These are phyloP conservation scores for Rhizoctonia solani DNA, from an alignment of 1,284 basidiomycete species.

Conservation along the genomic window DNA sequence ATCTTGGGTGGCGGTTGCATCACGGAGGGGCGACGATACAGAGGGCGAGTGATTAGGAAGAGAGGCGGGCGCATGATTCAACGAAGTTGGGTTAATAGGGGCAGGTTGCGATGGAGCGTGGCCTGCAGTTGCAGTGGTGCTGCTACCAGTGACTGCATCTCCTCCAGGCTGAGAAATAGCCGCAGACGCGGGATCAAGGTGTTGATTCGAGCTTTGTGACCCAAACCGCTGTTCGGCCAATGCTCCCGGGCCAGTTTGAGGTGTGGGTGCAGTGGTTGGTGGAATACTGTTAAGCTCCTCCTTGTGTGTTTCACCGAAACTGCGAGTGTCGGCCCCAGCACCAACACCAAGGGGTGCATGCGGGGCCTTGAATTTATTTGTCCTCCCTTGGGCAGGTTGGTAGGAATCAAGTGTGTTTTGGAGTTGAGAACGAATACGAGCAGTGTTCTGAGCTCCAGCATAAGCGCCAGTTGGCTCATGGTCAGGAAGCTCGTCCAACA, in stretches of 20 bases:
- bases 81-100: slow-evolving; percentile 55
- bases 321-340: slow-evolving; percentile 58
- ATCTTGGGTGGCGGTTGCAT: slow-evolving; percentile 37
- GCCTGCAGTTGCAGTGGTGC: slow-evolving; percentile 8
- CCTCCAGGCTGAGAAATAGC: slow-evolving; percentile 5
- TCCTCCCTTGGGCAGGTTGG: slow-evolving; percentile 61
- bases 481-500: slow-evolving; percentile 62
- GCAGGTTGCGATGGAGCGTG: slow-evolving; percentile 42
- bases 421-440: slow-evolving; percentile 68
- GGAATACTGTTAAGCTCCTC: slow-evolving; percentile 61
- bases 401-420: slow-evolving; percentile 77
- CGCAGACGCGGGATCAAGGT: neutral
- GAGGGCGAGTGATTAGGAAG: slow-evolving; percentile 48
- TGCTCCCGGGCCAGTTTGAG: slow-evolving; percentile 11
- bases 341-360: slow-evolving; percentile 51
- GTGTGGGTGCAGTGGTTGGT: slow-evolving; percentile 13
- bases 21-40: slow-evolving; percentile 40
- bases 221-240: slow-evolving; percentile 28
- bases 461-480: slow-evolving; percentile 67
- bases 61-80: slow-evolving; percentile 62
- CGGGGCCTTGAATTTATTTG: slow-evolving; percentile 47
- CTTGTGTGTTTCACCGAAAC: slow-evolving; percentile 79
- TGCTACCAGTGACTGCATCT: neutral
- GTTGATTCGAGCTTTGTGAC: slow-evolving; percentile 8
- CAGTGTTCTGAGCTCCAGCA: slow-evolving; percentile 62